Base-by-base conservation (phyloP, 768 basidiomycete genomes). In the Lactarius psammicola region DNA sequence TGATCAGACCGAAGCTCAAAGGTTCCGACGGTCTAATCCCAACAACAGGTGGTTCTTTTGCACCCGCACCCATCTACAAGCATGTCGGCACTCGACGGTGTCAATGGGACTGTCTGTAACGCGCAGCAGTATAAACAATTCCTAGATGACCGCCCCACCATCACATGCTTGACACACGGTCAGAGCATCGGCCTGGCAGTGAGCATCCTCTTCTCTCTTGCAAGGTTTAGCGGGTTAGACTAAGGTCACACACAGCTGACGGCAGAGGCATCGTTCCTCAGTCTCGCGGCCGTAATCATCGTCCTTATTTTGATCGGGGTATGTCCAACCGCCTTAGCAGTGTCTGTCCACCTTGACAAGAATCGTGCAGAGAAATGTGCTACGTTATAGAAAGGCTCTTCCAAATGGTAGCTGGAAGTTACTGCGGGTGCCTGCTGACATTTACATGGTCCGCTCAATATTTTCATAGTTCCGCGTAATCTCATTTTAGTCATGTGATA, bases 161-260 rank as follows among this genome's bases (percentile, higher is more conserved):
- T 69, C 20, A 46, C 51, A 23, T 79, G 76, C 57, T 59, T 79
- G 28, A 75, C 74, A 8, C 73, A 75, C 4, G 76, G 75, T 17
- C 68, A 79, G 55, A 74, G 71, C 60, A 78, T 80, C 59, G 79
- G 76, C 2, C 68, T 80, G 42, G 76, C 76, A 8, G 79, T 79
- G 57, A 31, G 69, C 10, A 33, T n/a, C 28, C 9, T 20, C 40
- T 66, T 23, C 4, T 36, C 26, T 46, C 42, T 53, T 56, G 11
- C 13, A 4, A 6, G 11, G 23, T 44, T 26, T 18, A 20, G 9
- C n/a, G 49, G 23, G 49, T 58, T 58, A 15, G 53, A 23, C 42
- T 59, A 36, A 42, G 28, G 49, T 46, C 56, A 26, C 42, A 3
- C 33, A 42, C 63, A 80, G 79, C 56, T 80, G 31, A 73, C 76